Evolutionary conservation across 768 basidiomycete species (phyloP), one percentile per base, ranked within the genome.

Genomic region (Suillus bovinus): DNA sequence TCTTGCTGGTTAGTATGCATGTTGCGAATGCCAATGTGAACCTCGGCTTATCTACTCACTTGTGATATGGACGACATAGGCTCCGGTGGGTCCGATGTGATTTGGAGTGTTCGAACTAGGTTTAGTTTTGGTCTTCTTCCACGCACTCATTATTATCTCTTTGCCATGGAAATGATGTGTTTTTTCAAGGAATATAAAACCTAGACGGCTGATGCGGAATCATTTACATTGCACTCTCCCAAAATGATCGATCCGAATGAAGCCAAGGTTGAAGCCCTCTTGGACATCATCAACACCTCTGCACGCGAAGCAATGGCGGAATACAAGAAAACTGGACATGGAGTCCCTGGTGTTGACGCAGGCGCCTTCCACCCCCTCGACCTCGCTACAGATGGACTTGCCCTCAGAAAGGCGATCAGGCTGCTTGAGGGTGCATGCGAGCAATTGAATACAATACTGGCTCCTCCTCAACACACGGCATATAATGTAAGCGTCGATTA

Each of bases 211-310:
- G 20, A 52, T 31, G 5, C 20, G 2, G 11, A 31, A 29, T 17
- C 27, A 20, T 4, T 5, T 20, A 10, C 59, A 4, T 10, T 8
- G 33, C 33, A 33, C 52, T 13, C 52, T n/a, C 36, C 13, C 11
- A 39, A 29, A 24, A 39, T 59, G 39, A 11, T 16, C 14, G 44
- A 50, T 6, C 9, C 8, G 59, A 50, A 38, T n/a, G 71, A 70
- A 64, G 64, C 65, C n/a, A 70, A 77, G 22, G 68, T 77, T 36
- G 64, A 68, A 58, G 68, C 69, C 1, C 69, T 77, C 52, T 69
- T 77, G 46, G 67, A 65, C 9, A 72, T 77, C 22, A 73, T 77
- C 64, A 71, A 69, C 39, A 61, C 63, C 1, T 67, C 76, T 13
- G 68, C 74, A 24, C 70, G 65, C 11, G 66, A 70, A 53, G 69